Conservation (phyloP, 495 filamentous ascomycete species). For the Penicillium lividum region DNA sequence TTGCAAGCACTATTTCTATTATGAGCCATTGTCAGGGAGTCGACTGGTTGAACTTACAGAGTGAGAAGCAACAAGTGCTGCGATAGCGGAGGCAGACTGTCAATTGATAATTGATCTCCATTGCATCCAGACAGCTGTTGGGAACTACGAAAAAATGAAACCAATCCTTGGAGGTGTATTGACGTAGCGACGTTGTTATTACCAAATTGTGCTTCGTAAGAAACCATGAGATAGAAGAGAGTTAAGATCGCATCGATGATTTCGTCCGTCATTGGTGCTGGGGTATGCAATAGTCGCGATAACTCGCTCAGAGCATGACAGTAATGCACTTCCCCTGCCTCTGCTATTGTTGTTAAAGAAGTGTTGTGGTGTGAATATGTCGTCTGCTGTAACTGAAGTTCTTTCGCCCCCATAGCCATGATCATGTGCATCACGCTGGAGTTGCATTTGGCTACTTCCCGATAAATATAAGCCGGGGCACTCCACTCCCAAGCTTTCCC, state of each 20-base stretch:
- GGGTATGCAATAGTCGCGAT: neutral
- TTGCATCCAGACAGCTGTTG: neutral
- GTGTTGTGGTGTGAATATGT: neutral
- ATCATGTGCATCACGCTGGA: conserved; percentile 3
- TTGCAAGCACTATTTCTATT: neutral
- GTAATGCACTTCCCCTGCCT: neutral
- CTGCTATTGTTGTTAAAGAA: neutral
- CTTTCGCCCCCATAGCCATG: neutral
- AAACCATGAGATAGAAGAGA: conserved; percentile 2
- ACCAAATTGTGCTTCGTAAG: neutral
- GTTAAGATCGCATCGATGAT: neutral
- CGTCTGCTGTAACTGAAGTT: neutral
- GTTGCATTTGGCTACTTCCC: neutral
- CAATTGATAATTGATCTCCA: neutral
- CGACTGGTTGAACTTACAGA: neutral
- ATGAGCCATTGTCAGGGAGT: neutral
- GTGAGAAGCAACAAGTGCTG: neutral
- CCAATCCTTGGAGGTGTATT: neutral
- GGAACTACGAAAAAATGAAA: neutral
- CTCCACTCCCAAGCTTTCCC: conserved; percentile 1
- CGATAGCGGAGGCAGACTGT: neutral
- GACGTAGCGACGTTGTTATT: neutral
- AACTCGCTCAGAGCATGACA: neutral
- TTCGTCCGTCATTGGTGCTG: neutral
- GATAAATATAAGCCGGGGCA: neutral